Percentiles rank a stretch among this genome's conserved stretches.
These are phyloP conservation scores for Liriodendron chinense DNA, from an alignment of 164 flowering plant species.

Conservation along the genomic window DNA sequence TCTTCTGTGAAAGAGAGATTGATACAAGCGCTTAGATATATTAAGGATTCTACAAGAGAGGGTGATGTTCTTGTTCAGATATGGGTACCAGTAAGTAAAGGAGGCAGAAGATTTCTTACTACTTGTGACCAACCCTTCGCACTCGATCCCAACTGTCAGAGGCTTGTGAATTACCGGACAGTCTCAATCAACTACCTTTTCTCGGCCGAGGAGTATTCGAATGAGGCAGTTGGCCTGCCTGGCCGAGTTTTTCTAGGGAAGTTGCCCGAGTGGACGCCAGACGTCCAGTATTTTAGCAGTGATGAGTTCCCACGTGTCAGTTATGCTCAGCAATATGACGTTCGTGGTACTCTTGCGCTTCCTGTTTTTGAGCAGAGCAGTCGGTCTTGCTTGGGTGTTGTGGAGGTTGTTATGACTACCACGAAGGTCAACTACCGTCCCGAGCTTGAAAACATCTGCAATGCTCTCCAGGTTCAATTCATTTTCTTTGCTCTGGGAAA, in stretches of 20 bases:
- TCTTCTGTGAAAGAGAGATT: conserved; percentile 61
- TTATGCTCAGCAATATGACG: conserved; percentile 58
- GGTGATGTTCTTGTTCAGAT: conserved; percentile 70
- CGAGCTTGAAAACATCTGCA: conserved; percentile 81
- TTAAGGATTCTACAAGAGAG: conserved; percentile 39
- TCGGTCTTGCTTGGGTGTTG: conserved; percentile 73
- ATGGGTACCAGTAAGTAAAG: conserved; percentile 74
- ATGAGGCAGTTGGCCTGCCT: conserved; percentile 60
- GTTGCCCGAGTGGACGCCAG: conserved; percentile 94
- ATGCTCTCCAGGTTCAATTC: conserved; percentile 74
- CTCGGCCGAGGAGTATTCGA: conserved; percentile 56
- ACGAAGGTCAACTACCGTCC: conserved; percentile 51
- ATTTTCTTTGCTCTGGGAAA: neutral
- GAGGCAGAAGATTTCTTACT: conserved; percentile 49
- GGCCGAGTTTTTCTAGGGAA: conserved; percentile 70
- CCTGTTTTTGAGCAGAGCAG: conserved; percentile 82
- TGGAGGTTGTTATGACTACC: conserved; percentile 71
- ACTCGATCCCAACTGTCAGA: conserved; percentile 35
- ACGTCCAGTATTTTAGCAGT: conserved; percentile 65
- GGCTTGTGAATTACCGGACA: conserved; percentile 57
- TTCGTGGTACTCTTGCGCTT: conserved; percentile 77
- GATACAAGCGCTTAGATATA: conserved; percentile 41
- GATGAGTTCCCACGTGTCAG: conserved; percentile 71
- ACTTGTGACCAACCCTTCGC: conserved; percentile 60
- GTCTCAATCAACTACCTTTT: conserved; percentile 63